Conservation (phyloP, 768 basidiomycete species). For the Tricholoma furcatifolium region DNA sequence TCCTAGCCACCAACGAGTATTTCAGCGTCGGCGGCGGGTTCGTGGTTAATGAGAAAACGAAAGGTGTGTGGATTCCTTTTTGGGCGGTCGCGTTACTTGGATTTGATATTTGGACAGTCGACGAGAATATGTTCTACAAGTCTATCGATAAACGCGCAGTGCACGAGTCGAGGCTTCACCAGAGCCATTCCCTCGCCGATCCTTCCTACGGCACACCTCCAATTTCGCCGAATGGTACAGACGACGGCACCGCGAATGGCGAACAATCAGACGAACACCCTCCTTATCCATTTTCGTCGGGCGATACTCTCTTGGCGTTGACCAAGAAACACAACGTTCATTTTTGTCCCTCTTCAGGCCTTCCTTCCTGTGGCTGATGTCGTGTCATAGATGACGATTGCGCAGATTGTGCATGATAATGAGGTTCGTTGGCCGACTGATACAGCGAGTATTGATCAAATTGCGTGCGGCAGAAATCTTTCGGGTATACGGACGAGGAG, state of each 20-base stretch:
- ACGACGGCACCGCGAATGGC: neutral
- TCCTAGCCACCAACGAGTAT: slow-evolving; percentile 94
- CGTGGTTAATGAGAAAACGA: slow-evolving; percentile 92
- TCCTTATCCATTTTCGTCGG: slow-evolving; percentile 82
- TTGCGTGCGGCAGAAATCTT: slow-evolving; percentile 43
- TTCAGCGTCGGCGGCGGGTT: slow-evolving; percentile 95
- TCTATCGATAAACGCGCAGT: slow-evolving; percentile 82
- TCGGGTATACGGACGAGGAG: slow-evolving; percentile 73
- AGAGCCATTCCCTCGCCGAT: slow-evolving; percentile 47
- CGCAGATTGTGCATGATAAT: slow-evolving; percentile 92
- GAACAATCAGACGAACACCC: slow-evolving; percentile 47
- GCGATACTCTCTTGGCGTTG: slow-evolving; percentile 68
- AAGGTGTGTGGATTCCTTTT: slow-evolving; percentile 44
- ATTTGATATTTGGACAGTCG: slow-evolving; percentile 43
- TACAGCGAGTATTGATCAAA: neutral
- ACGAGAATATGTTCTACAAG: slow-evolving; percentile 95
- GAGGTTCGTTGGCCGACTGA: slow-evolving; percentile 42
- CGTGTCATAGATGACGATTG: slow-evolving; percentile 75
- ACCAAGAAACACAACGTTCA: slow-evolving; percentile 83
- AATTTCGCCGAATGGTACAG: neutral
- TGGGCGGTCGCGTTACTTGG: neutral
- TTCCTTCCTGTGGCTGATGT: slow-evolving; percentile 8
- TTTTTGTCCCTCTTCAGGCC: slow-evolving; percentile 9
- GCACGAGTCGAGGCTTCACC: slow-evolving; percentile 76
- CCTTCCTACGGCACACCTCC: slow-evolving; percentile 19